A percentile compares a stretch with the other conserved stretches of the same genome.
Evolutionary conservation across 1,284 basidiomycete genomes (phyloP).

Genomic region (Papiliotrema flavescens): DNA sequence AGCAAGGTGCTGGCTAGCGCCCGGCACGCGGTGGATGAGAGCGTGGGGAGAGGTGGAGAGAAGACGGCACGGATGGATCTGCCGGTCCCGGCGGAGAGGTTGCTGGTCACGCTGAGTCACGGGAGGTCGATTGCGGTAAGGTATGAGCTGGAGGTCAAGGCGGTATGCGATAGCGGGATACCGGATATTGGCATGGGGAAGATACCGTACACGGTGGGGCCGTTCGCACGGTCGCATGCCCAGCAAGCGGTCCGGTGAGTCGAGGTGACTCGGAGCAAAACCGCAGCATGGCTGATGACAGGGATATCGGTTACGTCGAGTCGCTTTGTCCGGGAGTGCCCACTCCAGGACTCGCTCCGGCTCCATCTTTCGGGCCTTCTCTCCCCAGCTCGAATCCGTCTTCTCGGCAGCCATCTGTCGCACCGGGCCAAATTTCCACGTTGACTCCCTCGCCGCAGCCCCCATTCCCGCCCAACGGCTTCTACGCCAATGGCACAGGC

Average conservation of each 20-base stretch:
- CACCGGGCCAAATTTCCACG: neutral
- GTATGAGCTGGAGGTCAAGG: slow-evolving; percentile 70
- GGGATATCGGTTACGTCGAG: slow-evolving; percentile 22
- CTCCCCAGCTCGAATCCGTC: neutral
- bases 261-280: neutral
- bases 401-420: neutral
- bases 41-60: slow-evolving; percentile 64
- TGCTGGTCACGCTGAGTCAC: slow-evolving; percentile 68
- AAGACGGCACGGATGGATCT: slow-evolving; percentile 67
- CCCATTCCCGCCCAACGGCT: slow-evolving; percentile 6
- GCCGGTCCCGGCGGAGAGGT: slow-evolving; percentile 64
- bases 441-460: neutral
- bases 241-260: slow-evolving; percentile 43
- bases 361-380: neutral
- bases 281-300: neutral
- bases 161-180: slow-evolving; percentile 59
- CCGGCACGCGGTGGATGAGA: slow-evolving; percentile 60
- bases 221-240: slow-evolving; percentile 29
- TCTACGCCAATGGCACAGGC: neutral
- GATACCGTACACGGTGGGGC: slow-evolving; percentile 52
- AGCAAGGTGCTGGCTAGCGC: slow-evolving; percentile 26
- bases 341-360: slow-evolving; percentile 1
- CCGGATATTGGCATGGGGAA: slow-evolving; percentile 63
- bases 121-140: slow-evolving; percentile 76
- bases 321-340: slow-evolving; percentile 29